Evolutionary conservation across 2,329 filamentous ascomycete genomes (phyloP).

Genomic region (Epichloe coenophiala): DNA sequence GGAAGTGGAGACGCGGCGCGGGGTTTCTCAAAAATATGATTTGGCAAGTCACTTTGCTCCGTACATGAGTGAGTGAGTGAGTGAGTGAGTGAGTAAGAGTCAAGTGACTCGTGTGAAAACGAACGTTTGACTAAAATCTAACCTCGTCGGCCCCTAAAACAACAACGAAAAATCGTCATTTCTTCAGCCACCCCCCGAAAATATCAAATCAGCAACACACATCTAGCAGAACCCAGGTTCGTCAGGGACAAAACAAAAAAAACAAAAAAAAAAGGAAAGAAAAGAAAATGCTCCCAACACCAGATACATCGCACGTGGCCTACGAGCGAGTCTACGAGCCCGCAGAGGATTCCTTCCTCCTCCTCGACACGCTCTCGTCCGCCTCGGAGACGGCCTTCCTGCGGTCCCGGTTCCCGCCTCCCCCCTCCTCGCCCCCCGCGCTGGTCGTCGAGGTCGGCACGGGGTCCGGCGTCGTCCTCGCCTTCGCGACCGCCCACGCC

Average conservation of each 20-base stretch:
- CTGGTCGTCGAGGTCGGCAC: slow-evolving; percentile 77
- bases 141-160: no score
- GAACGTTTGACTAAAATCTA: no score
- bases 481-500: slow-evolving; percentile 71
- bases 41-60: no score
- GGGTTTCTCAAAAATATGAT: no score
- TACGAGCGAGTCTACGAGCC: slow-evolving; percentile 89
- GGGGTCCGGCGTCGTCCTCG: slow-evolving; percentile 87
- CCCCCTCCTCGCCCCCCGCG: slow-evolving; percentile 26
- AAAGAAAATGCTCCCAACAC: slow-evolving; percentile 70
- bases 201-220: no score
- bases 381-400: slow-evolving; percentile 56
- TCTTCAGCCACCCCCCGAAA: no score
- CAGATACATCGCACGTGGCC: slow-evolving; percentile 80
- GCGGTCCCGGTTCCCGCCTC: slow-evolving; percentile 38
- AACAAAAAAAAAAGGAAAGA: background rate
- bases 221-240: no score
- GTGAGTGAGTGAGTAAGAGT: no score
- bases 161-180: no score
- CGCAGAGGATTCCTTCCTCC: slow-evolving; percentile 86
- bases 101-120: no score
- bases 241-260: no score
- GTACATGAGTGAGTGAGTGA: no score
- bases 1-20: background rate
- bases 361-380: slow-evolving; percentile 81